Evolutionary conservation across 2,329 filamentous ascomycete genomes (phyloP), one percentile per base, ranked within the genome.

Genomic region (Colletotrichum ledebouriae): DNA sequence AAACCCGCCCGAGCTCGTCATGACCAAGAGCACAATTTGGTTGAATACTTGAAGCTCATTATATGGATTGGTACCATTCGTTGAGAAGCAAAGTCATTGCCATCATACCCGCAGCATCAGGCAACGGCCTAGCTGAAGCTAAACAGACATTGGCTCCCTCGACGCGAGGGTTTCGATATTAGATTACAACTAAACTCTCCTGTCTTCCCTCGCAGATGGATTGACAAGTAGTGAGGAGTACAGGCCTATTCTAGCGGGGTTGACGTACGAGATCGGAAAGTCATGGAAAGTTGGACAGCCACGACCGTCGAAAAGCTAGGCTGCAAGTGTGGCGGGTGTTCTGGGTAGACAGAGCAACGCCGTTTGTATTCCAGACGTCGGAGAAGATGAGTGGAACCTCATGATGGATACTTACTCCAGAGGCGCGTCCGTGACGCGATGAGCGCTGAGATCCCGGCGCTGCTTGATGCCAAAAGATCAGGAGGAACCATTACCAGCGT

Each of bases 391-490:
- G 22, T 86, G 81, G 81, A 77, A 81, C 46, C 74, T 74, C 33
- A 75, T 82, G 15, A 73, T 85, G 60, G 71, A 73, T 2, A 80
- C 86, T 10, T 86, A 86, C 71, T 67, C 81, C 7, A 79, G 73
- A 7, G 85, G 86, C 5, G 86, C 5, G 75, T 83, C 33, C 84
- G 87, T 75, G 82, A 85, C 57, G 86, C 83, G 66, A 68, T 88
- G 66, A 76, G 83, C 15, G 82, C 83, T n/a, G 73, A 88, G 72
- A 67, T 88, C 11, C 77, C 75, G 13, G 75, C 76, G 1, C 81
- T 86, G 62, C 72, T 71, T 33, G 73, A 76, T 7, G 72, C 76
- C 22, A 41, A 29, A 2, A 47, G 42, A 3, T 41, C n/a, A 12
- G 41, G 59, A 2, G 82, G 79, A 0, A 81, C 80, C 71, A 82